phyloP scores from a whole-genome alignment of 2,329 filamentous ascomycete genomes.

The Phyllosticta citriasiana region DNA sequence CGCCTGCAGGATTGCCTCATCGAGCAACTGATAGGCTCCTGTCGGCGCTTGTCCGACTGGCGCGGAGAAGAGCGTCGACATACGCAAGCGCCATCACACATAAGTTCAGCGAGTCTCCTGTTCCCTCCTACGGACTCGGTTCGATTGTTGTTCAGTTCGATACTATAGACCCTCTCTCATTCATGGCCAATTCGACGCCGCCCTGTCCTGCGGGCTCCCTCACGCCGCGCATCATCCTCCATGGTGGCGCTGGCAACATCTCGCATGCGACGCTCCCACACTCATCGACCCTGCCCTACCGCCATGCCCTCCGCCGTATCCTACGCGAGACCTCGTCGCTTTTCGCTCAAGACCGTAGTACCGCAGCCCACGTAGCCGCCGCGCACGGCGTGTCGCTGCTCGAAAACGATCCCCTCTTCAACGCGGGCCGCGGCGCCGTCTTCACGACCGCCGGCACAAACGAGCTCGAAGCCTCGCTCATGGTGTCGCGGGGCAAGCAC shows the following conservation, averaged over 20 bases:
- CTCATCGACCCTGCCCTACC: slow-evolving; percentile 28
- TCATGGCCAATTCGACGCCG: neutral
- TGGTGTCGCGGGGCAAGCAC: slow-evolving; percentile 62
- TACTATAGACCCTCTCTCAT: neutral
- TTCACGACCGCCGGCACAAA: slow-evolving; percentile 76
- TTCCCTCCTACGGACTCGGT: too few species aligned
- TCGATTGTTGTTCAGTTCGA: neutral
- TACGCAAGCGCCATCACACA: neutral
- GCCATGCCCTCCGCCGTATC: slow-evolving; percentile 28
- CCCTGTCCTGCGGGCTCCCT: neutral
- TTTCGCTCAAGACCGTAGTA: slow-evolving; percentile 23
- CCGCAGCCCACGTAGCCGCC: slow-evolving; percentile 61
- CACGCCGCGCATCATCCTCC: slow-evolving; percentile 37
- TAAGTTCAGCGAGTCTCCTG: too few species aligned
- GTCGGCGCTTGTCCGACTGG: neutral
- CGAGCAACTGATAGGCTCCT: neutral
- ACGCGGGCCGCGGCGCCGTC: slow-evolving; percentile 73
- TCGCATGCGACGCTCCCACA: slow-evolving; percentile 29
- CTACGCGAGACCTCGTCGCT: slow-evolving; percentile 19
- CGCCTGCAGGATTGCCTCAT: neutral
- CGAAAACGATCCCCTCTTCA: slow-evolving; percentile 75
- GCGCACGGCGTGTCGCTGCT: slow-evolving; percentile 65
- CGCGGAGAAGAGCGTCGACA: neutral
- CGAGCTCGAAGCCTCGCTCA: slow-evolving; percentile 78
- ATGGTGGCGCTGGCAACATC: slow-evolving; percentile 40